A percentile compares a stretch with the other conserved stretches of the same genome.
Evolutionary conservation across 1,139 yeast species (phyloP).

Genomic region (Debaryomycetaceae sp.): DNA sequence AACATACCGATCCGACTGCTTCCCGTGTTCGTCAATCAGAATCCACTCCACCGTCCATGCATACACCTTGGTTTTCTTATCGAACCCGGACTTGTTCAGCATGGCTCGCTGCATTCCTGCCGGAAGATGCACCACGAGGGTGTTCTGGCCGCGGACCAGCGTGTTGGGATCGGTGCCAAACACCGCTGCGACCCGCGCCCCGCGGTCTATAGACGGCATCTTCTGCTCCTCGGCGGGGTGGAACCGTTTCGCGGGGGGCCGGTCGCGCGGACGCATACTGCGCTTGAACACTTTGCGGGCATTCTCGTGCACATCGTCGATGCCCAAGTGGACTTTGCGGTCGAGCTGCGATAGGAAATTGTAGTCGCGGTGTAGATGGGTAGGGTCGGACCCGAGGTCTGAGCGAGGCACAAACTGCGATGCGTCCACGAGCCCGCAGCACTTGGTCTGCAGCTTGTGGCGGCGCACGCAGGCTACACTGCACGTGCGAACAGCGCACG

Average conservation of each 20-base stretch:
- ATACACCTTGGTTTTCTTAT: conserved; percentile 48
- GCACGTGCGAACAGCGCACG: conserved; percentile 61
- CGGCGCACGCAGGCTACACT: conserved; percentile 56
- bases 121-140: conserved; percentile 42
- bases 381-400: conserved; percentile 19
- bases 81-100: conserved; percentile 64
- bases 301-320: conserved; percentile 32
- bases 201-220: conserved; percentile 12
- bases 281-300: conserved; percentile 30
- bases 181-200: conserved; percentile 10
- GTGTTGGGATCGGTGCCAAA: conserved; percentile 18
- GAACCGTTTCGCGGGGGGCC: conserved; percentile 15
- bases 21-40: conserved; percentile 19
- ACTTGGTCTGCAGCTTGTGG: conserved; percentile 54
- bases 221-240: conserved; percentile 8
- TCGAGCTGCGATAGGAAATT: conserved; percentile 59
- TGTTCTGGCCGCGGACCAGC: conserved; percentile 23
- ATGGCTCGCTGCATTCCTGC: conserved; percentile 65
- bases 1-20: conserved; percentile 18
- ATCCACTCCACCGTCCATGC: conserved; percentile 81
- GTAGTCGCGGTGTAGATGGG: conserved; percentile 69
- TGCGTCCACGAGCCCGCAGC: conserved; percentile 60
- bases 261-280: not conserved
- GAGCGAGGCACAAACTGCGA: conserved; percentile 44
- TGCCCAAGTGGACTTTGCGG: conserved; percentile 42